Conservation (phyloP, 176 grass and related monocot species). For the Neostapfia colusana region DNA sequence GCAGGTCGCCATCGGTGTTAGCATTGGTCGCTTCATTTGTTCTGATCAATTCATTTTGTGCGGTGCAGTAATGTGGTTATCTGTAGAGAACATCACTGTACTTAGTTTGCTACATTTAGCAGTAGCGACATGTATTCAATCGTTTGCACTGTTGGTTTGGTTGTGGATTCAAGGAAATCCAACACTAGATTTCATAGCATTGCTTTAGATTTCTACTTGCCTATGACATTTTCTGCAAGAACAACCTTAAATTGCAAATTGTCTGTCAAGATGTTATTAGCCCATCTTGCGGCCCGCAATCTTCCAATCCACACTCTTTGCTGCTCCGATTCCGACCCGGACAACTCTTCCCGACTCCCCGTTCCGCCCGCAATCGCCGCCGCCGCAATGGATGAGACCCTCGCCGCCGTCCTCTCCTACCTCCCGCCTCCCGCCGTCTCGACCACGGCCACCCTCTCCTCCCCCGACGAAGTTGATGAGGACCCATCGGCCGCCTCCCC, state of each 20-base stretch:
- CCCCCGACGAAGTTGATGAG: background rate
- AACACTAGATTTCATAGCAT: background rate
- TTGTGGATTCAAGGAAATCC: conserved; percentile 1
- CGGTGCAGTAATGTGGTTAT: background rate
- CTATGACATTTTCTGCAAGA: background rate
- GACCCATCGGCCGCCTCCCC: conserved; percentile 41
- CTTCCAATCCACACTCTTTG: background rate
- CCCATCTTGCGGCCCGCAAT: background rate
- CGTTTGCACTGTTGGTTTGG: background rate
- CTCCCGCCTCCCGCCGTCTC: conserved; percentile 27
- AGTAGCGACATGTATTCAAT: background rate
- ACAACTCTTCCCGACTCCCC: background rate
- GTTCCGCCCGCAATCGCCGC: background rate
- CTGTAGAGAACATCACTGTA: background rate
- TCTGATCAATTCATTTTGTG: background rate
- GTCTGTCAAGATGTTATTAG: background rate
- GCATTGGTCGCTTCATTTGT: background rate
- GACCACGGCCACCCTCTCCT: background rate
- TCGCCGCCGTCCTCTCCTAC: conserved; percentile 44
- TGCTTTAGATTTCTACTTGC: background rate
- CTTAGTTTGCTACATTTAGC: background rate
- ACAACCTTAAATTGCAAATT: background rate
- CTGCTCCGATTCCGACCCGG: too few species aligned
- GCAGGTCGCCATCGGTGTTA: background rate
- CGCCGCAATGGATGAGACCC: conserved; percentile 35